Evolutionary conservation across 345 rosid species (phyloP), one percentile per base, ranked within the genome.

Genomic region (Anacardium occidentale): DNA sequence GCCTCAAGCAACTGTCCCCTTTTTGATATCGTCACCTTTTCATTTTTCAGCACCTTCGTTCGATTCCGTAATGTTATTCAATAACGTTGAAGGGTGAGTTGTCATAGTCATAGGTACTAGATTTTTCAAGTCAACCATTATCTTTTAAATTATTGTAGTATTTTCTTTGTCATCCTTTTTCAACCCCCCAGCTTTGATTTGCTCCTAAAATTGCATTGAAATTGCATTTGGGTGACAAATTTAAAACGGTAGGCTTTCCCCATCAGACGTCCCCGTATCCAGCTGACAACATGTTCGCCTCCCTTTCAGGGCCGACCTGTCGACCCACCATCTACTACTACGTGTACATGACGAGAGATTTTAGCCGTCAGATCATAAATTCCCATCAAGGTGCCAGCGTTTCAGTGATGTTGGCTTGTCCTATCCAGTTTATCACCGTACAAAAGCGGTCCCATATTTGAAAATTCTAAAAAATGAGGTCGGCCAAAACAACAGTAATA

Each of bases 291-390:
- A 20, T 50, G 48, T 61, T 0, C 29, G 44, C 29, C 24, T 67
- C 0, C 1, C 26, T 2, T 70, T 32, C 12, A 13, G 50, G 68
- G 44, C 69, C 63, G 24, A 53, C 69, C 53, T 0, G 69, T 72
- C 69, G 13, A 12, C 69, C 53, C 42, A 40, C 26, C 14, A 54
- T 15, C 0, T 40, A 2, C 18, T 17, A 6, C 40, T 32, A 71
- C 74, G 59, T 71, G 67, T 9, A 61, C 2, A 1, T 17, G 0
- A 9, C 2, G 24, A 50, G 3, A n/a, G 44, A 48, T 70, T 50
- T 70, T 50, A 32, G 61, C 75, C 51, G 68, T 72, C 75, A 40
- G 40, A 72, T 72, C 68, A 42, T 22, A 37, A 62, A 17, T 44
- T 72, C 75, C 15, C 62, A 53, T 63, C 69, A 20, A 37, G 13